These are phyloP conservation scores for Buddleja alternifolia DNA, from an alignment of 257 asterid species.

Conservation along the genomic window DNA sequence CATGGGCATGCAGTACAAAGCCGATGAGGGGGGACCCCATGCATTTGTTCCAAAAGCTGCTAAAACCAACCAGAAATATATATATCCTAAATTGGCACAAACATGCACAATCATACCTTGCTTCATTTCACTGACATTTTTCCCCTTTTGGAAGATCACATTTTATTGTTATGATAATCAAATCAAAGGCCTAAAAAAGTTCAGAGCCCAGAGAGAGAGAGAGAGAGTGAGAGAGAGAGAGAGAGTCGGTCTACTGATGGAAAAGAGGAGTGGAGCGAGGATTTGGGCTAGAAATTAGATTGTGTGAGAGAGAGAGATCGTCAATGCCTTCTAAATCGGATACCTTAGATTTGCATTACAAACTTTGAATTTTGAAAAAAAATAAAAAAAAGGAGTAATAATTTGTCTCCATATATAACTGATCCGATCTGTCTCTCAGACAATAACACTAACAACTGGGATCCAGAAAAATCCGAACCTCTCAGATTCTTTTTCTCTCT, in stretches of 20 bases:
- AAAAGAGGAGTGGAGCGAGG: constrained; percentile 51
- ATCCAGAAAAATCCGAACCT: constrained; percentile 56
- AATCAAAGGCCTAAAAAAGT: constrained; percentile 29
- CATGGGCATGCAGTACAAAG: constrained; percentile 33
- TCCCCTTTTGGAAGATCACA: constrained; percentile 34
- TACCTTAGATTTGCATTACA: constrained; percentile 62
- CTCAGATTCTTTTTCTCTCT: constrained; percentile 41
- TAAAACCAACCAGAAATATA: constrained; percentile 22
- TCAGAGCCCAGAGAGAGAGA: background rate
- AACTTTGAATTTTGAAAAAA: constrained; percentile 27
- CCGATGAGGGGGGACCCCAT: constrained; percentile 36
- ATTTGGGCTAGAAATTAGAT: constrained; percentile 61
- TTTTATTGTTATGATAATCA: constrained; percentile 17
- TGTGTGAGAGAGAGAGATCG: constrained; percentile 35
- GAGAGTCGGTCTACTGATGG: constrained; percentile 47
- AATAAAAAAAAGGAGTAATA: background rate
- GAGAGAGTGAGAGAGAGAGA: constrained; percentile 17
- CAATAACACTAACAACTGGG: constrained; percentile 45
- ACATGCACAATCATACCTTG: constrained; percentile 41
- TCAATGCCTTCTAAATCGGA: constrained; percentile 45
- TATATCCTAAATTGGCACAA: constrained; percentile 35
- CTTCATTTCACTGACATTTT: constrained; percentile 33
- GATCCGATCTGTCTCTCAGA: constrained; percentile 62
- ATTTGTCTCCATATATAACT: constrained; percentile 28
- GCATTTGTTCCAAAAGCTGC: constrained; percentile 6